These are phyloP conservation scores for Trichopus zeylanicus DNA, from an alignment of 116 monocot species.

Conservation along the genomic window DNA sequence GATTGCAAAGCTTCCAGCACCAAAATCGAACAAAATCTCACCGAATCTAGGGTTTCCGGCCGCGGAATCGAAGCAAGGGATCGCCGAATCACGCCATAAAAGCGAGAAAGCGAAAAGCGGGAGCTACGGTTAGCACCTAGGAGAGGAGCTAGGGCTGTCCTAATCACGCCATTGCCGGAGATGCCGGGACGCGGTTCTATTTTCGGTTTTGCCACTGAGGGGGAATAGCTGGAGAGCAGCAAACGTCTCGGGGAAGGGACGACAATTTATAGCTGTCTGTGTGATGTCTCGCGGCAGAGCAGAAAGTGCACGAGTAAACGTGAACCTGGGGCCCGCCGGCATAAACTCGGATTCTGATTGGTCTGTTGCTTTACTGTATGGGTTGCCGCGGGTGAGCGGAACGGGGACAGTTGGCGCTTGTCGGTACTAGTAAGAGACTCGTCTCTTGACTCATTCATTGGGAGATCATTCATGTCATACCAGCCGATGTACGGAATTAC, in stretches of 20 bases:
- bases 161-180: background rate
- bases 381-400: no score
- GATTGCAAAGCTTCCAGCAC: background rate
- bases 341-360: no score
- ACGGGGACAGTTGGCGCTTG: no score
- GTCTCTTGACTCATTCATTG: no score
- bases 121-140: background rate
- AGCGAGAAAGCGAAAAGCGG: background rate
- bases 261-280: background rate
- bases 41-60: background rate
- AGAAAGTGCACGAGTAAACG: no score
- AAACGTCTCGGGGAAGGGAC: background rate
- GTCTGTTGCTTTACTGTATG: no score
- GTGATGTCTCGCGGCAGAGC: no score
- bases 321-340: no score
- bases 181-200: background rate
- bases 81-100: background rate
- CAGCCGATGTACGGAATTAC: no score
- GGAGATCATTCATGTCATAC: no score
- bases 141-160: background rate
- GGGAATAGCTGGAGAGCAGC: background rate
- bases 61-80: conserved; percentile 1
- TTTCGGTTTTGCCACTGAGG: conserved; percentile 3
- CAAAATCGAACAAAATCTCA: background rate
- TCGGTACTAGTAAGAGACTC: no score